These are phyloP conservation scores for Pleoardoris graminearum DNA, from an alignment of 2,329 filamentous ascomycete genomes.

Conservation along the genomic window DNA sequence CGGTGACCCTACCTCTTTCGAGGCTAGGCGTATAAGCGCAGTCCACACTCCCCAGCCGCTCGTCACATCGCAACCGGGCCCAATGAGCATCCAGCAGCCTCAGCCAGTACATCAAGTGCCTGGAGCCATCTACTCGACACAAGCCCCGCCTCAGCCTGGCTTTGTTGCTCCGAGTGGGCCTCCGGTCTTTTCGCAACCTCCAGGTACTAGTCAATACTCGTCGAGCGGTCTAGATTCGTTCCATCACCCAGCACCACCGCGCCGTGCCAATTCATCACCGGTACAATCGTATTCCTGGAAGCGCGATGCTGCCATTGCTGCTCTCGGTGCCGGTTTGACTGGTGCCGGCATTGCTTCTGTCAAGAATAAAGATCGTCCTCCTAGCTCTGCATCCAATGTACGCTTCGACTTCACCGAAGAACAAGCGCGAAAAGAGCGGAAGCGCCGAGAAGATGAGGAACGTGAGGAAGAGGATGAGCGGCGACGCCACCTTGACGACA, in stretches of 20 bases:
- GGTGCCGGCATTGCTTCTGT: slow-evolving; percentile 45
- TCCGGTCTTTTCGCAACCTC: slow-evolving; percentile 44
- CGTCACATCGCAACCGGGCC: slow-evolving; percentile 43
- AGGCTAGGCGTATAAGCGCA: slow-evolving; percentile 58
- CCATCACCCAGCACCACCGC: slow-evolving; percentile 32
- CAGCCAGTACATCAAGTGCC: slow-evolving; percentile 76
- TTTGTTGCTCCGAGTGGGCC: slow-evolving; percentile 49
- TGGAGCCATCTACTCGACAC: slow-evolving; percentile 64
- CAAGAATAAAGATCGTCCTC: slow-evolving; percentile 30
- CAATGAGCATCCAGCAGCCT: slow-evolving; percentile 79
- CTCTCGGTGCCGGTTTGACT: slow-evolving; percentile 49
- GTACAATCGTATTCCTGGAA: slow-evolving; percentile 45
- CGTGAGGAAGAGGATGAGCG: slow-evolving; percentile 31
- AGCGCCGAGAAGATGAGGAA: slow-evolving; percentile 40
- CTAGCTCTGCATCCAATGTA: slow-evolving; percentile 51
- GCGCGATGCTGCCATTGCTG: slow-evolving; percentile 50
- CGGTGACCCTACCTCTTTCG: slow-evolving; percentile 65
- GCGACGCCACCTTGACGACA: slow-evolving; percentile 27
- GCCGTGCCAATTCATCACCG: slow-evolving; percentile 54
- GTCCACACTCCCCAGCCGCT: slow-evolving; percentile 46
- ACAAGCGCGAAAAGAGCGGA: slow-evolving; percentile 53
- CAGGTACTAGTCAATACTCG: slow-evolving; percentile 25
- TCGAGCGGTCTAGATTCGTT: slow-evolving; percentile 25
- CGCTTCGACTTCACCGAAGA: slow-evolving; percentile 62
- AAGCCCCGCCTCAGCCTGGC: slow-evolving; percentile 44